These are phyloP conservation scores for Ophiocordyceps sinensis DNA, from an alignment of 2,329 filamentous ascomycete genomes.

Conservation along the genomic window DNA sequence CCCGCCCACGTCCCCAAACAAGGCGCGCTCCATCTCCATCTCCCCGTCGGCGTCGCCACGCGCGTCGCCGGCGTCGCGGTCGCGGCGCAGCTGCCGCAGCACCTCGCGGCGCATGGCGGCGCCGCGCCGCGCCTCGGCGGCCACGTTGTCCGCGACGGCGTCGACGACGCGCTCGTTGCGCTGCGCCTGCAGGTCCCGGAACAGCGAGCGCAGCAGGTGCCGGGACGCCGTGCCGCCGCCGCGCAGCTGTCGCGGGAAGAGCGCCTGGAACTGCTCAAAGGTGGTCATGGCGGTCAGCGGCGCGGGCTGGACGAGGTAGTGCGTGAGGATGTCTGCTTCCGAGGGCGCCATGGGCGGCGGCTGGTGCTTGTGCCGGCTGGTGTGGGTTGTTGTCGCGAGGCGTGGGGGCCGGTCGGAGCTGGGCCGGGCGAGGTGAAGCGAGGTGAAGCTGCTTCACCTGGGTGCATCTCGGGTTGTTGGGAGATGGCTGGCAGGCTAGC, in stretches of 20 bases:
- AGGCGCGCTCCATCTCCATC: slow-evolving; percentile 46
- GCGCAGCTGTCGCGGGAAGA: slow-evolving; percentile 58
- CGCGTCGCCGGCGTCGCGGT: slow-evolving; percentile 27
- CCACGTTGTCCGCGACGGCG: slow-evolving; percentile 48
- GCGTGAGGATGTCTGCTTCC: slow-evolving; percentile 59
- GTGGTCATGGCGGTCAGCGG: slow-evolving; percentile 60
- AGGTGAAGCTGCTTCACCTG: no score
- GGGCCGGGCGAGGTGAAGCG: no score
- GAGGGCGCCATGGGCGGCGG: slow-evolving; percentile 48
- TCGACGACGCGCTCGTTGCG: slow-evolving; percentile 57
- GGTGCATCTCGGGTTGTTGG: no score
- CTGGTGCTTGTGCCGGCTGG: neutral
- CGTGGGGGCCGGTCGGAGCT: no score
- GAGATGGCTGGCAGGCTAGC: no score
- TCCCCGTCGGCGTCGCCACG: slow-evolving; percentile 45
- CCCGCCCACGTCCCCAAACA: slow-evolving; percentile 39
- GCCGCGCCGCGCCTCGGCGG: slow-evolving; percentile 47
- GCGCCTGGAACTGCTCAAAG: slow-evolving; percentile 57
- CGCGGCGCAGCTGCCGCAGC: slow-evolving; percentile 32
- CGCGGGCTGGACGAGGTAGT: slow-evolving; percentile 66
- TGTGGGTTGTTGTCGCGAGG: neutral
- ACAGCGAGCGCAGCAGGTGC: slow-evolving; percentile 43
- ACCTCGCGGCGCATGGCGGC: slow-evolving; percentile 43
- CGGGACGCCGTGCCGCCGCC: no score
- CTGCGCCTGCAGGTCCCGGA: slow-evolving; percentile 65